Conservation (phyloP, 768 basidiomycete species). For the Myochromella boudieri region DNA sequence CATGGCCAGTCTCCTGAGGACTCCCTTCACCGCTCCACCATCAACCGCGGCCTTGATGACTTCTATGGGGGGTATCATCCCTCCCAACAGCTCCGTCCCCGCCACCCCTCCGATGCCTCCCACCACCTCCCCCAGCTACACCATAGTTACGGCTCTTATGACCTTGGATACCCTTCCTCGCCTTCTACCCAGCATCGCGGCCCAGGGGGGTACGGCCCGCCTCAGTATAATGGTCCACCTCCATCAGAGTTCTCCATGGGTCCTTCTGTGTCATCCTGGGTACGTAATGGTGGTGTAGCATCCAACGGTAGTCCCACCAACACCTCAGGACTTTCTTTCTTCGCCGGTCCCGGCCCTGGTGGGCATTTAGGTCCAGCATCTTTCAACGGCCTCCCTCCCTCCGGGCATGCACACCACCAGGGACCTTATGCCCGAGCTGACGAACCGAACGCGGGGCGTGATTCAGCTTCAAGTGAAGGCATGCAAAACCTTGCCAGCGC, state of each 20-base stretch:
- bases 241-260: slow-evolving; percentile 4
- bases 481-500: slow-evolving; percentile 25
- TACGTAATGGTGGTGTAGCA: neutral
- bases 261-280: slow-evolving; percentile 5
- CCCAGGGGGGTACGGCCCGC: neutral
- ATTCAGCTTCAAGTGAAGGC: no score
- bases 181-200: slow-evolving; percentile 1
- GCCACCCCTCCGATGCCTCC: neutral
- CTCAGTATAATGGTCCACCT: slow-evolving; percentile 1
- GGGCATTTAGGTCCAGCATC: no score
- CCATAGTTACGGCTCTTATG: neutral
- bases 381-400: no score
- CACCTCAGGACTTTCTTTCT: slow-evolving; percentile 1
- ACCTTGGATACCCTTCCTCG: slow-evolving; percentile 6
- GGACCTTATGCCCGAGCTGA: no score
- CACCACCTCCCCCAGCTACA: slow-evolving; percentile 3
- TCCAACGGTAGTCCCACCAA: neutral
- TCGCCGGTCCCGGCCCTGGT: neutral
- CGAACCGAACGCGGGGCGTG: no score
- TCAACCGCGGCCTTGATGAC: neutral
- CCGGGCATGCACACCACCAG: no score
- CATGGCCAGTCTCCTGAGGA: slow-evolving; percentile 9
- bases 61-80: slow-evolving; percentile 10
- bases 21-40: neutral
- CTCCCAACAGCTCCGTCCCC: neutral